phyloP scores from a whole-genome alignment of 2,329 filamentous ascomycete genomes.

The Metarhizium brunneum region DNA sequence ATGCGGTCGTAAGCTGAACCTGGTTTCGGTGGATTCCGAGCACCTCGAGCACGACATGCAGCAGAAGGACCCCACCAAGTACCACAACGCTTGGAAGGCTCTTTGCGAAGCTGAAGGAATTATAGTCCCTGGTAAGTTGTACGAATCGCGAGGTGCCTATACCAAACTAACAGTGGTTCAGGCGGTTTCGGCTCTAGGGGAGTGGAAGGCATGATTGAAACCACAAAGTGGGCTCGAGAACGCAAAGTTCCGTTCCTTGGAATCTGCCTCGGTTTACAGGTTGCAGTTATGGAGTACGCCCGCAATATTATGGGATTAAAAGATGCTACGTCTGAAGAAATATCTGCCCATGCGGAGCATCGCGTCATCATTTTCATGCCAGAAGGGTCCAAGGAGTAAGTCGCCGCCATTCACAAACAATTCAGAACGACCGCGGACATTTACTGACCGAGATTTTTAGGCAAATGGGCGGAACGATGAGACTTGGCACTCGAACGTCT shows the following conservation, averaged over 20 bases:
- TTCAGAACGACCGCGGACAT: neutral
- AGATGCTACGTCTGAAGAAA: slow-evolving; percentile 45
- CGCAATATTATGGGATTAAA: slow-evolving; percentile 27
- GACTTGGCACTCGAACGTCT: slow-evolving; percentile 65
- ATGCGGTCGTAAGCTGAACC: slow-evolving; percentile 67
- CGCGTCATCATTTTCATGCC: slow-evolving; percentile 87
- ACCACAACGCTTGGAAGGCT: slow-evolving; percentile 63
- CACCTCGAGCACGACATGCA: slow-evolving; percentile 64
- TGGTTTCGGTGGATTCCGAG: slow-evolving; percentile 78
- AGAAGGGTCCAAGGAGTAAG: slow-evolving; percentile 42
- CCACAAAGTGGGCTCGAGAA: slow-evolving; percentile 78
- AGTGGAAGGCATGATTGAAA: slow-evolving; percentile 82
- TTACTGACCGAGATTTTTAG: neutral
- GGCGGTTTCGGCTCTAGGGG: slow-evolving; percentile 76
- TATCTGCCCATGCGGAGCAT: slow-evolving; percentile 39
- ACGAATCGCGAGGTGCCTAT: neutral
- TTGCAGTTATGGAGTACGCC: slow-evolving; percentile 79
- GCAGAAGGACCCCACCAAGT: slow-evolving; percentile 57
- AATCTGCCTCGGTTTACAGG: slow-evolving; percentile 86
- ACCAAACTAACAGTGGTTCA: slow-evolving; percentile 3
- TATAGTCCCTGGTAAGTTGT: slow-evolving; percentile 17
- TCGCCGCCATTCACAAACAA: neutral
- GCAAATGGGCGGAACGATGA: slow-evolving; percentile 75
- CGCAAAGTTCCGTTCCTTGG: slow-evolving; percentile 77
- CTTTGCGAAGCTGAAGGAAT: slow-evolving; percentile 62